Base-by-base conservation (phyloP, 768 basidiomycete species). In the Leucocoprinus sp. region DNA sequence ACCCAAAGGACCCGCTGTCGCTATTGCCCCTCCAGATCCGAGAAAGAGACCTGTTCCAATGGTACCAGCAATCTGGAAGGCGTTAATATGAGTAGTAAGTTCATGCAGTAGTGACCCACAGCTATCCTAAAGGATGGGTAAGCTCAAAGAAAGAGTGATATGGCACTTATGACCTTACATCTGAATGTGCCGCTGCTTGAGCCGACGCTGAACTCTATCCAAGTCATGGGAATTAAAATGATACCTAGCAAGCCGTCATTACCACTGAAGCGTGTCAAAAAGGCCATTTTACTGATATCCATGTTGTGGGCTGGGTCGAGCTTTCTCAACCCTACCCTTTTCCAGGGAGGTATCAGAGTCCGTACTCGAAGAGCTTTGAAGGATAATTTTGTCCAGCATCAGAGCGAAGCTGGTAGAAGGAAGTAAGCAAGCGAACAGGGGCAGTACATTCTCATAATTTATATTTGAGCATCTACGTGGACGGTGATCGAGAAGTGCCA, bases 101-200 rank as follows among this genome's bases (percentile, higher is more conserved):
- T 24, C 14, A 8, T 29, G 4, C n/a, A 29, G 15, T 3, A 49
- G 11, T 8, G 18, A 57, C 75, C 60, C 52, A 82, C 82, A 50
- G 81, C 81, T 61, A 83, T 82, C 77, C 76, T 77, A 49, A 8
- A 34, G n/a, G n/a, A n/a, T n/a, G n/a, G n/a, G n/a, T n/a, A n/a
- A n/a, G n/a, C n/a, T n/a, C n/a, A n/a, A n/a, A n/a, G 31, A 48
- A 18, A 39, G 43, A 27, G 29, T 22, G 47, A 18, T 15, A 38
- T 37, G 18, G 34, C 37, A 18, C 28, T n/a, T 8, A 18, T 17
- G 35, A 38, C 27, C 75, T 43, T 55, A 80, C 84, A 87, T 87
- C 58, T 86, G 84, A 11, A 84, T 78, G 75, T 86, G 84, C 23
- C 84, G 76, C 61, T 85, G 82, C 62, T 84, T 78, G 28, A 87